phyloP scores from a whole-genome alignment of 164 flowering plant species.

The Paratinospora sagittata region DNA sequence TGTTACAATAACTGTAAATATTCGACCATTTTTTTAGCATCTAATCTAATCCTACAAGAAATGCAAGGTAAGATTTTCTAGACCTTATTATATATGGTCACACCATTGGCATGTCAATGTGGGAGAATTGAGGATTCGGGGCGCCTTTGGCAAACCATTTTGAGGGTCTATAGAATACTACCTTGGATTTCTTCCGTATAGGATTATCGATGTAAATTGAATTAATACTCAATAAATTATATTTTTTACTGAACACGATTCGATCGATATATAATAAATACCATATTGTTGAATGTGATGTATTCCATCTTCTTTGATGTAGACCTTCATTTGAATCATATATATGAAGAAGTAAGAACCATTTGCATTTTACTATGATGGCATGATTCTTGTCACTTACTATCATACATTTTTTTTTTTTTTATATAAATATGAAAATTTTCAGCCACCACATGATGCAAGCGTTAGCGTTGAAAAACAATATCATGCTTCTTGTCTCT shows the following conservation, averaged over 20 bases:
- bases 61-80: conserved; percentile 1
- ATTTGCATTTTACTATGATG: background rate
- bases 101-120: background rate
- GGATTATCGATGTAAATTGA: background rate
- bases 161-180: background rate
- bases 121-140: background rate
- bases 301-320: background rate
- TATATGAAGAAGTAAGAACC: too few species aligned
- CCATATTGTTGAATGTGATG: background rate
- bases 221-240: conserved; percentile 2
- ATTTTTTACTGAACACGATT: background rate
- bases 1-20: conserved; percentile 21
- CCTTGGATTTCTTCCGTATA: background rate
- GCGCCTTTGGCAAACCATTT: background rate
- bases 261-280: background rate
- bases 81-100: background rate
- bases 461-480: background rate
- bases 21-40: conserved; percentile 11
- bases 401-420: background rate
- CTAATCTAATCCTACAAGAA: conserved; percentile 4
- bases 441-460: background rate
- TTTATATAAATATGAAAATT: background rate
- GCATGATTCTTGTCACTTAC: background rate
- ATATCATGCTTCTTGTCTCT: background rate
- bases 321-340: background rate